phyloP scores from a whole-genome alignment of 495 filamentous ascomycete genomes.

The Margaritispora aquatica region DNA sequence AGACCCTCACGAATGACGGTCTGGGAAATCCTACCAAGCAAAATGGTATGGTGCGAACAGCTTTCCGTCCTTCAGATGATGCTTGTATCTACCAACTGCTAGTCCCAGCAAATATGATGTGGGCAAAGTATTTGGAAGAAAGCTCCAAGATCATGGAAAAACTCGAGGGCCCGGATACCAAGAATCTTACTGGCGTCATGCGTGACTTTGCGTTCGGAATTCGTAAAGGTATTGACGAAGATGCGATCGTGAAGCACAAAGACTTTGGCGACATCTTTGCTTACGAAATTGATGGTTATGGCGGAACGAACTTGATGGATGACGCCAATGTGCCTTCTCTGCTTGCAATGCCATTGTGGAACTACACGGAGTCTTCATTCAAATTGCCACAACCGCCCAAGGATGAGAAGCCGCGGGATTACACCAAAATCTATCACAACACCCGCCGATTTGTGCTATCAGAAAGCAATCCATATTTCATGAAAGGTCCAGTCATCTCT shows the following conservation, averaged over 20 bases:
- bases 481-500: constrained; percentile 66
- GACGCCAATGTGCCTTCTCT: constrained; percentile 94
- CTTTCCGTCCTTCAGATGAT: constrained; percentile 71
- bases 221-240: constrained; percentile 42
- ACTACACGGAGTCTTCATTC: constrained; percentile 63
- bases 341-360: constrained; percentile 80
- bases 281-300: constrained; percentile 94
- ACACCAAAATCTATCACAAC: constrained; percentile 65
- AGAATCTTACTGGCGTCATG: constrained; percentile 45
- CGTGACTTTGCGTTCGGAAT: constrained; percentile 41
- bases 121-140: constrained; percentile 48
- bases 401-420: constrained; percentile 5
- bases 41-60: constrained; percentile 55
- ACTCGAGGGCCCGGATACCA: constrained; percentile 32
- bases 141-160: constrained; percentile 46
- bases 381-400: constrained; percentile 23
- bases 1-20: constrained; percentile 56
- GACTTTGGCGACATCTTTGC: constrained; percentile 87
- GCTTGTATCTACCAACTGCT: constrained; percentile 91
- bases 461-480: constrained; percentile 78
- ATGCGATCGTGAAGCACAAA: constrained; percentile 63
- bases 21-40: constrained; percentile 52
- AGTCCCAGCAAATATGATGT: constrained; percentile 90
- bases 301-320: constrained; percentile 87
- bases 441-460: constrained; percentile 87